Conservation (phyloP, 352 stramenopile species). For the Halophytophthora batemanensis region DNA sequence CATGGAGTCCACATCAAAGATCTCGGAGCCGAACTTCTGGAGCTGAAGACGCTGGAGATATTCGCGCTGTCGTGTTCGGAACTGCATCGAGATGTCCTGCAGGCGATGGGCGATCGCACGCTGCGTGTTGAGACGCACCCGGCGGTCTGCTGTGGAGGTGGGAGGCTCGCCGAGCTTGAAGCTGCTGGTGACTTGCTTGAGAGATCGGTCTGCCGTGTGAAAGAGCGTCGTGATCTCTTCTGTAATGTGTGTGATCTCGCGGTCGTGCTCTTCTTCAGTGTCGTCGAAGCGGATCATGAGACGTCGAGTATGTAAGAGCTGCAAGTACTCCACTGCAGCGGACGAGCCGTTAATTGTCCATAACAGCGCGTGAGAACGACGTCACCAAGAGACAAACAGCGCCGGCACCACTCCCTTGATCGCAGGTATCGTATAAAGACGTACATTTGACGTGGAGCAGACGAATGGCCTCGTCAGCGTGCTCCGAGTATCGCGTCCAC, state of each 20-base stretch:
- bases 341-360: too few species aligned
- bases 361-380: not conserved
- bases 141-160: conserved; percentile 44
- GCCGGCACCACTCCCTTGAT: too few species aligned
- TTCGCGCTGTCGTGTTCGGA: conserved; percentile 64
- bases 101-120: conserved; percentile 56
- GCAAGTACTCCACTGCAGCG: conserved; percentile 69
- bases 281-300: conserved; percentile 85
- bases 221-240: conserved; percentile 66
- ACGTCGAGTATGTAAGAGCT: conserved; percentile 68
- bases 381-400: too few species aligned
- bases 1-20: conserved; percentile 47
- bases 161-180: conserved; percentile 48
- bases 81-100: conserved; percentile 60
- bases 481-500: conserved; percentile 61
- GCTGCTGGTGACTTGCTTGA: conserved; percentile 66
- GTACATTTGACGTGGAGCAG: conserved; percentile 70
- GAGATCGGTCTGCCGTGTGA: conserved; percentile 55
- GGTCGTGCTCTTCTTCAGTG: conserved; percentile 60
- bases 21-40: conserved; percentile 70
- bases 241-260: conserved; percentile 65
- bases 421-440: conserved; percentile 2
- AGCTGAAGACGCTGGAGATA: conserved; percentile 70
- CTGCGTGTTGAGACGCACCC: conserved; percentile 69
- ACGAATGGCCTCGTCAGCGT: conserved; percentile 61